Evolutionary conservation across 2,329 filamentous ascomycete genomes (phyloP).

Genomic region (Blastomyces silverae): DNA sequence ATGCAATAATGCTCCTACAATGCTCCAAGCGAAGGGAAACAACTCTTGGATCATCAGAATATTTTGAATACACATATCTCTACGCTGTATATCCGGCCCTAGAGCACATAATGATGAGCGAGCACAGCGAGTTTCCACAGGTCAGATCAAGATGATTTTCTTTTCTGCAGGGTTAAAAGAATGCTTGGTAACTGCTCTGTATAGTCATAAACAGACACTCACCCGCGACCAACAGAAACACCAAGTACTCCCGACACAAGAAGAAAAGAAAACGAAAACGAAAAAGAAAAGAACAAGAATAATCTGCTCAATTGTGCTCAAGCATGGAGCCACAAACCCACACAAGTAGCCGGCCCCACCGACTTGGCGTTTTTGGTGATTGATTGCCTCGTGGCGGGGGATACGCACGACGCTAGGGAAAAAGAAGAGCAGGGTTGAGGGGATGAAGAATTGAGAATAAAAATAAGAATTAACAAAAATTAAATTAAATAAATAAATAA

Average conservation of each 20-base stretch:
- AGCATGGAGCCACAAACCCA: constrained; percentile 1
- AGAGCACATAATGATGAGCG: not conserved
- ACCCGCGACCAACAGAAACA: not conserved
- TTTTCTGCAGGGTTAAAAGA: not conserved
- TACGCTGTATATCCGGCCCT: not conserved
- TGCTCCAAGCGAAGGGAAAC: not conserved
- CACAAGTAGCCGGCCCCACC: not conserved
- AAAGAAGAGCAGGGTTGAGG: too few relatives aligned
- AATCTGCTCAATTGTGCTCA: constrained; percentile 20
- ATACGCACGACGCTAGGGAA: too few relatives aligned
- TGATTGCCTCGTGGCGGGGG: not conserved
- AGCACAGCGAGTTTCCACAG: not conserved
- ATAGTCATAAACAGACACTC: not conserved
- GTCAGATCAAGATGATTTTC: not conserved
- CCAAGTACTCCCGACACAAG: not conserved
- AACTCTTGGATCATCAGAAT: not conserved
- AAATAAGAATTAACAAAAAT: too few relatives aligned
- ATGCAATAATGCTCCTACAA: not conserved
- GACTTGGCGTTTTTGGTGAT: not conserved
- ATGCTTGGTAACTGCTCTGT: not conserved
- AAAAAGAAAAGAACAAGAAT: not conserved
- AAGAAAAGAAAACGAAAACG: not conserved
- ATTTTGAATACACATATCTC: not conserved
- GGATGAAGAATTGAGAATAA: too few relatives aligned
- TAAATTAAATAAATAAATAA: too few relatives aligned